Conservation (phyloP, 768 basidiomycete species). For the Royoungia palumana region DNA sequence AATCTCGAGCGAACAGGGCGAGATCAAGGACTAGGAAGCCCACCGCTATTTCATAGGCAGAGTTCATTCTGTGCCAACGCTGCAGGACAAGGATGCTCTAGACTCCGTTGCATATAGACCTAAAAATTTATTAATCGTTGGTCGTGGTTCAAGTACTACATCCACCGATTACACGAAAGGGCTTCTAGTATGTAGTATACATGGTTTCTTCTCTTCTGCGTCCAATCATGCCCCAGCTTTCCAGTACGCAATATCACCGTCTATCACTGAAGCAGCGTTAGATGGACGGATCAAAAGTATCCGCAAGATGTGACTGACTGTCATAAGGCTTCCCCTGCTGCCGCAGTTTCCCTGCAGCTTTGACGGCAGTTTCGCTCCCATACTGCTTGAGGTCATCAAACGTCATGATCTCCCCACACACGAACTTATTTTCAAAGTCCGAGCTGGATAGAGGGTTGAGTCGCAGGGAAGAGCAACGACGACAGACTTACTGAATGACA, state of each 20-base stretch:
- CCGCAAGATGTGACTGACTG: slow-evolving; percentile 48
- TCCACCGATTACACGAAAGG: slow-evolving; percentile 10
- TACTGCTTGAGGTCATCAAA: slow-evolving; percentile 89
- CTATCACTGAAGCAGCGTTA: slow-evolving; percentile 53
- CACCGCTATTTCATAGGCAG: no score
- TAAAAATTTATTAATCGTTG: no score
- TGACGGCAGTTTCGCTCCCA: slow-evolving; percentile 87
- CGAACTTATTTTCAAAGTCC: slow-evolving; percentile 97
- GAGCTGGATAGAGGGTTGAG: slow-evolving; percentile 46
- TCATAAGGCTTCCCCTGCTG: slow-evolving; percentile 98
- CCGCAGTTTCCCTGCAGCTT: slow-evolving; percentile 90
- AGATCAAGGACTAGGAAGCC: slow-evolving; percentile 7
- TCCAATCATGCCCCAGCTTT: slow-evolving; percentile 57
- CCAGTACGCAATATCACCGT: slow-evolving; percentile 93
- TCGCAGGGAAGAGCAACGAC: neutral
- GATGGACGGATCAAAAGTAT: neutral
- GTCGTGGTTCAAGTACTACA: neutral
- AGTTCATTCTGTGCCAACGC: no score
- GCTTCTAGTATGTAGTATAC: slow-evolving; percentile 13
- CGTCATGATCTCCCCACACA: slow-evolving; percentile 95
- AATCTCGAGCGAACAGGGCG: slow-evolving; percentile 12
- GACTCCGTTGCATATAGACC: no score
- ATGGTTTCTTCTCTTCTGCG: neutral
- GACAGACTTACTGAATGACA: slow-evolving; percentile 83
- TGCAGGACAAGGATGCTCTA: no score